phyloP scores from a whole-genome alignment of 495 filamentous ascomycete species.

The Trichoderma gamsii region DNA sequence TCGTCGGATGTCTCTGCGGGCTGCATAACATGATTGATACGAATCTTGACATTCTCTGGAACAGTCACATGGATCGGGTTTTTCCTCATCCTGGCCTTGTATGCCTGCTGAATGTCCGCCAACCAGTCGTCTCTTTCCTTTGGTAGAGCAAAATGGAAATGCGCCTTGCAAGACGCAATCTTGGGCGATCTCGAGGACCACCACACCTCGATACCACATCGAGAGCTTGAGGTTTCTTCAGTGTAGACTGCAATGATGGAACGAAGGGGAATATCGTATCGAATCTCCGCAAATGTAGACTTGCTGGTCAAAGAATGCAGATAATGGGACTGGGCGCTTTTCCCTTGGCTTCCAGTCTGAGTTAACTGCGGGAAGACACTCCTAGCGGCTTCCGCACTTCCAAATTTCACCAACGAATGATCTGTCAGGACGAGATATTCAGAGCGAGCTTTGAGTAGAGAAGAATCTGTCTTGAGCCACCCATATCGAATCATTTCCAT shows the following conservation, averaged over 20 bases:
- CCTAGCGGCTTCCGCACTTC: conserved; percentile 58
- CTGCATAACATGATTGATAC: conserved; percentile 62
- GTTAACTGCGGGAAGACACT: conserved; percentile 34
- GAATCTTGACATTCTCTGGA: conserved; percentile 53
- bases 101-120: conserved; percentile 57
- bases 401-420: conserved; percentile 74
- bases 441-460: conserved; percentile 76
- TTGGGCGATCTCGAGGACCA: conserved; percentile 58
- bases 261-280: conserved; percentile 53
- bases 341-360: conserved; percentile 14
- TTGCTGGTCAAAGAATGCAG: conserved; percentile 1
- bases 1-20: conserved; percentile 61
- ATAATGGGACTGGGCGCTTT: background rate
- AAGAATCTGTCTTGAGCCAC: conserved; percentile 71
- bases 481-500: conserved; percentile 42
- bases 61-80: conserved; percentile 47
- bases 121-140: conserved; percentile 73
- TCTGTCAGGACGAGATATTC: conserved; percentile 91
- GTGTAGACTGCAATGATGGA: conserved; percentile 73
- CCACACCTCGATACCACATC: conserved; percentile 79
- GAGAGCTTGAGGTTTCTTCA: conserved; percentile 71
- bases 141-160: conserved; percentile 66
- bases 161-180: conserved; percentile 42
- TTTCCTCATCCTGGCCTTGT: conserved; percentile 34
- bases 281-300: conserved; percentile 19